Evolutionary conservation across 78 protist species (phyloP), one percentile per base, ranked within the genome.

Genomic region (Corallochytrium limacisporum): DNA sequence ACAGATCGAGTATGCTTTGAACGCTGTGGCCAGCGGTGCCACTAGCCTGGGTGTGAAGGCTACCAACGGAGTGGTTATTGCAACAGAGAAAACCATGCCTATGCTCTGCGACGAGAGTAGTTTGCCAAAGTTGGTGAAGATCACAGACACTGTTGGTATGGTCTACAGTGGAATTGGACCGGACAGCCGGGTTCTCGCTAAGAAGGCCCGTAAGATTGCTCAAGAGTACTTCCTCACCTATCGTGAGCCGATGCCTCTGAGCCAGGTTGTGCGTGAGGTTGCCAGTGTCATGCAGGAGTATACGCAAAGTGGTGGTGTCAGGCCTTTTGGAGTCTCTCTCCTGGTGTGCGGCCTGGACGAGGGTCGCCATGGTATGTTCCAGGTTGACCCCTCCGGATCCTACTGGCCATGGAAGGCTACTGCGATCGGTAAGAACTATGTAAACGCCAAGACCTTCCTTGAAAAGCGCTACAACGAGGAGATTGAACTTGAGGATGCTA

Each of bases 391-490:
- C 15, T 57, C 91, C 1, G 99, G 99, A n/a, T 75, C 97, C 10
- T 95, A 76, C 90, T 88, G 49, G 16, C 91, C 91, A 3, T 98
- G 99, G 99, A 98, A 98, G 82, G 99, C 99, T 3, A 40, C 97
- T 3, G 98, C 99, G 15, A 90, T 95, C 55, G 99, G 99, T 60
- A 90, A 92, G 81, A 78, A 81, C 83, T 70, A 70, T 61, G 43
- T 53, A 40, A 90, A 74, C 57, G 95, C 94, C 33, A 92, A 87
- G 69, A 84, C 95, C 9, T 94, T 93, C 77, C 72, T 97, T 2
- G 99, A 97, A 77, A 97, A 97, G 77, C 71, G 97, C 20, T 87
- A 84, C 67, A 79, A 54, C 77, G 92, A 88, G 22, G 93, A 90
- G 39, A 76, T 94, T 36, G 98, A 87, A 47, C 74, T 97, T 13